Conservation (phyloP, 352 stramenopile species). For the Blastocystis sp. region DNA sequence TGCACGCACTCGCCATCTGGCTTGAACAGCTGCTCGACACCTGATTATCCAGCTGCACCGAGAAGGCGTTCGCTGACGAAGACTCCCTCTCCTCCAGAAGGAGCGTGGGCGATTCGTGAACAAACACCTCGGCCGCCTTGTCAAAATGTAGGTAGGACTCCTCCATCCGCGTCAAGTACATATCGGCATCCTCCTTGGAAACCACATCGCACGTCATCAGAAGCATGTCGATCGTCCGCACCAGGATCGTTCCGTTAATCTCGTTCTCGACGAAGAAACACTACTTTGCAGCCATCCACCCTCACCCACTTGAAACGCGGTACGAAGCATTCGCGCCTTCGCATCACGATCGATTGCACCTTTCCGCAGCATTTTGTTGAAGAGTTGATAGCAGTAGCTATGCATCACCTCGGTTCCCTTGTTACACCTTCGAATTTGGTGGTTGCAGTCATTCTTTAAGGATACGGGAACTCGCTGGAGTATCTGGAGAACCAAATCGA, state of each 20-base stretch:
- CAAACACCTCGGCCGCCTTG: not conserved
- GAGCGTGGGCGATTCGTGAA: not conserved
- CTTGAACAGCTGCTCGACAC: too few relatives aligned
- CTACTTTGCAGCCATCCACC: not conserved
- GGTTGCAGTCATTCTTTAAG: slow-evolving; percentile 16
- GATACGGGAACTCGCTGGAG: slow-evolving; percentile 4
- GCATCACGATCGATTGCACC: not conserved
- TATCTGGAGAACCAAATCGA: not conserved
- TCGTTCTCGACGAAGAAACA: slow-evolving; percentile 26
- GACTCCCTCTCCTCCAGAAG: too few relatives aligned
- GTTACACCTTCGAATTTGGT: slow-evolving; percentile 27
- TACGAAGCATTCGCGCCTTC: not conserved
- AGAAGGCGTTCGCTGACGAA: too few relatives aligned
- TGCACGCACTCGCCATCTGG: too few relatives aligned
- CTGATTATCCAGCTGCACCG: too few relatives aligned
- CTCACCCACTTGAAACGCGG: not conserved
- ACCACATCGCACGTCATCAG: not conserved
- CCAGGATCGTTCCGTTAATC: slow-evolving; percentile 29
- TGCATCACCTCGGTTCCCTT: not conserved
- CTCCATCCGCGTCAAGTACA: not conserved
- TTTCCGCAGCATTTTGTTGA: slow-evolving; percentile 43
- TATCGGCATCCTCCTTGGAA: not conserved
- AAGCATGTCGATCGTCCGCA: slow-evolving; percentile 13
- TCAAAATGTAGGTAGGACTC: not conserved
- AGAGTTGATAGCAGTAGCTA: slow-evolving; percentile 34